These are phyloP conservation scores for Artemisia tridentata DNA, from an alignment of 129 eudicot genomes.

Conservation along the genomic window DNA sequence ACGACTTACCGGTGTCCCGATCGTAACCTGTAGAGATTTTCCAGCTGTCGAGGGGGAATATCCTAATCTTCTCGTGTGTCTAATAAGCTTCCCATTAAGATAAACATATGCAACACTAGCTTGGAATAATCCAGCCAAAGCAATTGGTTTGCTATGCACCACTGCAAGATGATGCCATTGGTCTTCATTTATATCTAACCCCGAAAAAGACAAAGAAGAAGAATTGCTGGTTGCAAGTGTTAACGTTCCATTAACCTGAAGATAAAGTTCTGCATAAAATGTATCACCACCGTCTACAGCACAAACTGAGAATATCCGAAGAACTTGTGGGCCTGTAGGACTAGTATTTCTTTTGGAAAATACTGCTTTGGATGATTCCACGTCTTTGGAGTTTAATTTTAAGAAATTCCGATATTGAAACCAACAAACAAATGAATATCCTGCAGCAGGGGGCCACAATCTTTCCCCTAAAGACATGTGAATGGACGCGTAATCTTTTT, in stretches of 20 bases:
- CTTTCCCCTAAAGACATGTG: conserved; percentile 96
- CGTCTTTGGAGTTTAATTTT: conserved; percentile 52
- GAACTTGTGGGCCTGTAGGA: not conserved
- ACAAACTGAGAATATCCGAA: conserved; percentile 86
- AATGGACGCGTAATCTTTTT: conserved; percentile 83
- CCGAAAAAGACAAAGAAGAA: conserved; percentile 79
- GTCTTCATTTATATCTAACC: conserved; percentile 83
- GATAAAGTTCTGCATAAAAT: conserved; percentile 82
- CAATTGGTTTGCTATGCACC: conserved; percentile 97
- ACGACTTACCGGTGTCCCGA: conserved; percentile 78
- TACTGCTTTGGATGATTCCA: conserved; percentile 49
- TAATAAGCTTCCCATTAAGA: conserved; percentile 84
- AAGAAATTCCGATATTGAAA: conserved; percentile 73
- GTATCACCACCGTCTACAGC: conserved; percentile 60
- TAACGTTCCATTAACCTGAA: conserved; percentile 84
- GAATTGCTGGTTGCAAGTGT: conserved; percentile 93
- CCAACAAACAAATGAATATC: conserved; percentile 98
- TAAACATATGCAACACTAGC: conserved; percentile 92
- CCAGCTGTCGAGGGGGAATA: conserved; percentile 95
- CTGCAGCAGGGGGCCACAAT: conserved; percentile 99
- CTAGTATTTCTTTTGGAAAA: conserved; percentile 42
- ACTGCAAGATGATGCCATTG: conserved; percentile 98
- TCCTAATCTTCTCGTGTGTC: conserved; percentile 91
- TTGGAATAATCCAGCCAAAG: conserved; percentile 95
- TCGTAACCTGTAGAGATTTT: conserved; percentile 85